A percentile compares a stretch with the other conserved stretches of the same genome.
Conservation (phyloP, 2,329 filamentous ascomycete species). For the Aspergillus fischeri region DNA sequence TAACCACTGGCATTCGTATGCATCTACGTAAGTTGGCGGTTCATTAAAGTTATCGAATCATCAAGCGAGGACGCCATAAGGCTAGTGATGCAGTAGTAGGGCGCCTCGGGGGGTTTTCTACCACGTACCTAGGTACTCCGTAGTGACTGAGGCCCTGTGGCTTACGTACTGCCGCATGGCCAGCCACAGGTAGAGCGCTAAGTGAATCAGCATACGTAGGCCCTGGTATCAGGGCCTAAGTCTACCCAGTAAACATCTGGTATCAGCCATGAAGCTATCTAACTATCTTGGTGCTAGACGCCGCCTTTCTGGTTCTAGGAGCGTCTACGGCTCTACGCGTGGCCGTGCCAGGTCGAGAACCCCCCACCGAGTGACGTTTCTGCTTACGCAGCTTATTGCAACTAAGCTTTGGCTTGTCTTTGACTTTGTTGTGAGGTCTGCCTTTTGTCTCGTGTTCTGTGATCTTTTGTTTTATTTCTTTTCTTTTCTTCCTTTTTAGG, state of each 20-base stretch:
- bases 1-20: conserved; percentile 18
- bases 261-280: neutral
- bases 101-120: neutral
- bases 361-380: conserved; percentile 20
- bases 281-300: neutral
- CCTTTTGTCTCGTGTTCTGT: neutral
- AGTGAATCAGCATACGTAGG: neutral
- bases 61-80: neutral
- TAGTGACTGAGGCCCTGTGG: conserved; percentile 3
- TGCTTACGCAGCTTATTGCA: conserved; percentile 16
- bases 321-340: conserved; percentile 1
- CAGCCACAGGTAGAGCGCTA: neutral
- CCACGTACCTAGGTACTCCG: no score
- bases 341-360: conserved; percentile 6
- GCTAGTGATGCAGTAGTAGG: neutral
- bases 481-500: neutral
- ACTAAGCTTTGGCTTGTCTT: neutral
- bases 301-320: neutral
- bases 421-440: neutral
- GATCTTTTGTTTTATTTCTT: neutral
- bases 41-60: conserved; percentile 4
- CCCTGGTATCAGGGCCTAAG: neutral
- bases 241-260: no score
- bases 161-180: conserved; percentile 6
- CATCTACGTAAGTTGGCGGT: conserved; percentile 17